Evolutionary conservation across 2,329 filamentous ascomycete species (phyloP).

Genomic region (Fusarium sp.): DNA sequence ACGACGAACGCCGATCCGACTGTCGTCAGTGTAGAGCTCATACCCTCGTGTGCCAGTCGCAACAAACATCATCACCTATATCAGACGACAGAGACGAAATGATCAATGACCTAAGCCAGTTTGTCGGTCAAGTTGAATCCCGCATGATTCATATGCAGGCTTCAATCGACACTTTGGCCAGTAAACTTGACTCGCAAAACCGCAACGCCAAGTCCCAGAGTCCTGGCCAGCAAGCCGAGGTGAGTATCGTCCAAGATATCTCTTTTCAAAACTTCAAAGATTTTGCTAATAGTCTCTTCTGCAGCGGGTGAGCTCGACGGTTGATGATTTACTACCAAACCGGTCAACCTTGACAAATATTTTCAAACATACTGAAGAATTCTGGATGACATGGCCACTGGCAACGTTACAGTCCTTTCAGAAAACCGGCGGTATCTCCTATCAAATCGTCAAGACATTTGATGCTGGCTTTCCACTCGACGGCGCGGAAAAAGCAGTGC

Average conservation of each 20-base stretch:
- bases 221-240: not conserved
- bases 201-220: not conserved
- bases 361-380: constrained; percentile 26
- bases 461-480: constrained; percentile 4
- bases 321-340: constrained; percentile 2
- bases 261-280: not conserved
- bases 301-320: not conserved
- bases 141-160: constrained; percentile 20
- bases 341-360: constrained; percentile 5
- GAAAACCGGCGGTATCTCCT: not conserved
- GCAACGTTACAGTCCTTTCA: not conserved
- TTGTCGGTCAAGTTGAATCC: constrained; percentile 12
- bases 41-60: constrained; percentile 57
- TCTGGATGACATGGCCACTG: constrained; percentile 38
- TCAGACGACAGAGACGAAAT: constrained; percentile 1
- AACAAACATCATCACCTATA: constrained; percentile 44
- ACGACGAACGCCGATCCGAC: constrained; percentile 49
- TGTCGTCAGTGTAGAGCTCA: constrained; percentile 59
- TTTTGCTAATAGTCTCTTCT: not conserved
- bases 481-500: not conserved
- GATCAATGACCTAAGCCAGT: constrained; percentile 1
- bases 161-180: constrained; percentile 10
- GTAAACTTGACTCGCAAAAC: not conserved
- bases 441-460: not conserved
- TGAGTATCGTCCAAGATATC: not conserved